Evolutionary conservation across 306 rosid species (phyloP), one percentile per base, ranked within the genome.

Genomic region (Vigna radiata): DNA sequence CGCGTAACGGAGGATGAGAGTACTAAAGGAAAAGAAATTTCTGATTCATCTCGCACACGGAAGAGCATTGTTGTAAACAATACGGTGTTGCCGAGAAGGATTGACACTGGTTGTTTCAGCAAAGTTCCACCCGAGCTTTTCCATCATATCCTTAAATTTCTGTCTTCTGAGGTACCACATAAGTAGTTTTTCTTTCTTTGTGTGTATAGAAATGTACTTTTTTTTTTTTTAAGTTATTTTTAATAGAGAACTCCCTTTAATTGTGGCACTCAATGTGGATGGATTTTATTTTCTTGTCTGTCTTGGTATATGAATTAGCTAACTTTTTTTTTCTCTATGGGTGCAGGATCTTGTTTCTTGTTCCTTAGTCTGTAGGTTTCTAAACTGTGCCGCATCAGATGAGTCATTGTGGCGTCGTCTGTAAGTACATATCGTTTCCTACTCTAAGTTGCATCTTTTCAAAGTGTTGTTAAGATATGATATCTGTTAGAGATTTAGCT

Each of bases 351-450:
- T 90, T 76, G 25, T 92, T 72, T 77, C 97, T 29, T 95, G 98
- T 86, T 80, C 92, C 2, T 79, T 86, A 33, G 98, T 89, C 63
- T 95, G 97, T 87, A 85, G 84, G 65, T 95, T 92, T 83, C 87
- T 95, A n/a, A 90, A 59, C 21, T 73, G 67, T 80, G 98, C 86
- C 0, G 96, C 98, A n/a, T 90, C 96, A 47, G 98, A 95, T 83
- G 98, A 95, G 85, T 81, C 93, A 39, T 47, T 95, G 60, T 95
- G 98, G 98, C 97, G 93, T 65, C 97, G 96, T 85, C 79, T 95
- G 98, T 95, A 54, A 87, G 96, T 90, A 59, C 41, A 72, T 92
- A 60, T 58, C 49, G 33, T 72, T 23, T 69, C 17, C 17, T 25
- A 7, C 6, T 55, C 18, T 15, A 55, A 62, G 52, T 74, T 56